A percentile compares a stretch with the other conserved stretches of the same genome.
phyloP scores from a whole-genome alignment of 202 grass and related monocot species.

The Zoysia matrella region DNA sequence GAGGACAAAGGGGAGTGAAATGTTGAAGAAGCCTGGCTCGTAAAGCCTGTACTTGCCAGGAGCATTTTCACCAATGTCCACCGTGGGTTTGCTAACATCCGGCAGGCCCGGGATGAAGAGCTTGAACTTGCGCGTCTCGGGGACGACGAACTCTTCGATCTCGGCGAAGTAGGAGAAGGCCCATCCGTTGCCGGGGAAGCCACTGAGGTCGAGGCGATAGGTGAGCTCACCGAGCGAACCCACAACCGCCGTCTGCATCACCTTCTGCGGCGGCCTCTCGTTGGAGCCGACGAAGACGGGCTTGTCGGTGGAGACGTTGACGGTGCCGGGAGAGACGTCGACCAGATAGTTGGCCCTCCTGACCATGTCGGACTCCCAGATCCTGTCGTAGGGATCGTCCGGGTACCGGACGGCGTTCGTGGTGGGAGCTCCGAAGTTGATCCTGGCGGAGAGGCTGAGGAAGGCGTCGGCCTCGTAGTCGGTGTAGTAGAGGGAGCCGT shows the following conservation, averaged over 20 bases:
- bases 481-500: constrained; percentile 72
- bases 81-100: constrained; percentile 75
- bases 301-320: constrained; percentile 64
- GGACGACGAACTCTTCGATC: constrained; percentile 62
- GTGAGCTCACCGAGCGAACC: constrained; percentile 74
- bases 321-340: constrained; percentile 78
- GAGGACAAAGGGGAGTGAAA: constrained; percentile 75
- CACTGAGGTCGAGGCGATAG: constrained; percentile 75
- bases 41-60: constrained; percentile 83
- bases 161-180: constrained; percentile 88
- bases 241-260: constrained; percentile 87
- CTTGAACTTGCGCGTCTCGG: constrained; percentile 78
- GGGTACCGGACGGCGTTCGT: constrained; percentile 74
- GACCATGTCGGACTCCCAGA: constrained; percentile 88
- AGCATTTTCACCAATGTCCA: constrained; percentile 80
- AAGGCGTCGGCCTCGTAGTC: constrained; percentile 61
- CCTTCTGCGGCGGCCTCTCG: constrained; percentile 78
- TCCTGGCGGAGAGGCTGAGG: constrained; percentile 64
- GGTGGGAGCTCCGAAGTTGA: constrained; percentile 78
- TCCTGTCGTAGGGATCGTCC: constrained; percentile 86
- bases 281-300: constrained; percentile 54
- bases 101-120: constrained; percentile 67
- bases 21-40: constrained; percentile 74
- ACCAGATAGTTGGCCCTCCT: constrained; percentile 81
- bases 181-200: constrained; percentile 79